Percentiles rank a stretch among this genome's conserved stretches.
Evolutionary conservation across 176 grass and related monocot species (phyloP).

Genomic region (Bothriochloa decipiens): DNA sequence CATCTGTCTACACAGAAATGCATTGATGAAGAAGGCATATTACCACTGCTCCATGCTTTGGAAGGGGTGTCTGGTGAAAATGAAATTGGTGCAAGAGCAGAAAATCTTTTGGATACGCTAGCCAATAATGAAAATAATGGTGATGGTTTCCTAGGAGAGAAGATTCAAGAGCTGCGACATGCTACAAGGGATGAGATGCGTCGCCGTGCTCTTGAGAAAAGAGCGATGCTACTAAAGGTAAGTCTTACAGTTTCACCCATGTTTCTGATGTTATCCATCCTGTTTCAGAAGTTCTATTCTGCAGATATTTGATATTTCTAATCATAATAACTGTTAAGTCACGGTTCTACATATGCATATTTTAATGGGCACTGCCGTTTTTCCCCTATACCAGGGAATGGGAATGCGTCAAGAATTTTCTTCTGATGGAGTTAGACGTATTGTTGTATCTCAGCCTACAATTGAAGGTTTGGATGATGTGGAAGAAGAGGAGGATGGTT

Average conservation of each 20-base stretch:
- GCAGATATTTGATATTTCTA: constrained; percentile 23
- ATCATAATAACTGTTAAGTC: neutral
- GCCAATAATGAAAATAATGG: constrained; percentile 96
- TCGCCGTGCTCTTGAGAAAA: constrained; percentile 79
- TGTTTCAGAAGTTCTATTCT: constrained; percentile 29
- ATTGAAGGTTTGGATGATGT: constrained; percentile 96
- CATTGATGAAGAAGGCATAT: constrained; percentile 83
- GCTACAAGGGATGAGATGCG: constrained; percentile 94
- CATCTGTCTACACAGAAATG: constrained; percentile 91
- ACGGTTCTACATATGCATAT: neutral
- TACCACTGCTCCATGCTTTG: constrained; percentile 91
- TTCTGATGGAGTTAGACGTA: constrained; percentile 90
- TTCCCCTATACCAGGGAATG: constrained; percentile 52
- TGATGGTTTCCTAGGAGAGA: constrained; percentile 81
- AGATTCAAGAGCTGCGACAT: constrained; percentile 81
- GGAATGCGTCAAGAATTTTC: constrained; percentile 92
- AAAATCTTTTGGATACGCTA: constrained; percentile 95
- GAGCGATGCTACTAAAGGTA: constrained; percentile 88
- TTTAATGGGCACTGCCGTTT: constrained; percentile 18
- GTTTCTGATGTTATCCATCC: neutral
- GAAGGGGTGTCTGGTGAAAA: constrained; percentile 93
- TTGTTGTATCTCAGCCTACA: constrained; percentile 83
- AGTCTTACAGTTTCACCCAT: constrained; percentile 37
- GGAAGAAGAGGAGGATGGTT: constrained; percentile 90
- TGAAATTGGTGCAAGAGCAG: constrained; percentile 93